phyloP scores from a whole-genome alignment of 148 eudicot species.

The Amaranthus palmeri region DNA sequence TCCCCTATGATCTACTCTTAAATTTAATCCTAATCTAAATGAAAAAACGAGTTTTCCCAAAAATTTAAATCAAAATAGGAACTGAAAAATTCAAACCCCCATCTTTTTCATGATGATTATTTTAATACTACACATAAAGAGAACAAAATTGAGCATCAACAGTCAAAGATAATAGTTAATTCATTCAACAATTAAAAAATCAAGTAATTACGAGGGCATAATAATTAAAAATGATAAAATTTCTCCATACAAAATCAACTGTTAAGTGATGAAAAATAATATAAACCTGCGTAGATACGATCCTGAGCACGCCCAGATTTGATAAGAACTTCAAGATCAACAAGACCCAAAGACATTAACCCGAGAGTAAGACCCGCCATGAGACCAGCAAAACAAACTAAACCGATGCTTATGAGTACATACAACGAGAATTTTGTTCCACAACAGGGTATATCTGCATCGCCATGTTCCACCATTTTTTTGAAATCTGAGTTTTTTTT shows the following conservation, averaged over 20 bases:
- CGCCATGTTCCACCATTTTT: conserved; percentile 33
- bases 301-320: conserved; percentile 81
- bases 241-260: not conserved
- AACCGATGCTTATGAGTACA: conserved; percentile 37
- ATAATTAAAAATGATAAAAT: not conserved
- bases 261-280: not conserved
- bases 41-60: no score
- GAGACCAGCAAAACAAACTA: conserved; percentile 75
- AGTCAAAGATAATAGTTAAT: not conserved
- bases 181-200: not conserved
- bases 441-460: conserved; percentile 46
- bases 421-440: conserved; percentile 44
- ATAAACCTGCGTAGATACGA: conserved; percentile 66
- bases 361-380: conserved; percentile 97
- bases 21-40: not conserved
- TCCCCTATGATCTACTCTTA: not conserved
- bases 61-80: no score
- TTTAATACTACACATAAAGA: not conserved
- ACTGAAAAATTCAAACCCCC: not conserved
- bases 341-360: conserved; percentile 88
- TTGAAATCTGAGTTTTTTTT: not conserved
- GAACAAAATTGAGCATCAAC: not conserved
- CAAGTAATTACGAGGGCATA: not conserved
- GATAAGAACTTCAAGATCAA: conserved; percentile 95
- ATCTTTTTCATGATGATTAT: not conserved